A percentile compares a stretch with the other conserved stretches of the same genome.
Evolutionary conservation across 1,139 yeast genomes (phyloP).

Genomic region (Debaryomycetaceae sp.): DNA sequence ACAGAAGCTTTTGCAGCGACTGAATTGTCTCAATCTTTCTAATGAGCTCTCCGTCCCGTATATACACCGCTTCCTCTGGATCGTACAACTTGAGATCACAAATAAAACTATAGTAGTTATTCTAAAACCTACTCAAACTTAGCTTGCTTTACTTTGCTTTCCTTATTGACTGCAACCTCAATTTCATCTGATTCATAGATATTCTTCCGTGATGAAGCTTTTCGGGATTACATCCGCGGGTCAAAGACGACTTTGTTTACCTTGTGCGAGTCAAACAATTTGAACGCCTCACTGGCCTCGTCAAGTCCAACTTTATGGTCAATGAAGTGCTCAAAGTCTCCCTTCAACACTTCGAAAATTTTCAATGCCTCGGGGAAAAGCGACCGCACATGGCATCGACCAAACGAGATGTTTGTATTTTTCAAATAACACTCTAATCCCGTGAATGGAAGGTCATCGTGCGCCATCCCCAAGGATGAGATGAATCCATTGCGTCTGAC

Average conservation of each 20-base stretch:
- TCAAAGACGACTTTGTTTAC: constrained; percentile 55
- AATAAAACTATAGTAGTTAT: too few relatives aligned
- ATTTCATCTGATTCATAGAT: too few relatives aligned
- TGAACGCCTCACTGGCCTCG: constrained; percentile 45
- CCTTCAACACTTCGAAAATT: constrained; percentile 42
- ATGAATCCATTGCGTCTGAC: constrained; percentile 59
- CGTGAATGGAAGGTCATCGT: constrained; percentile 52
- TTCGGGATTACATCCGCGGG: constrained; percentile 10
- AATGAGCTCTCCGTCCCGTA: too few relatives aligned
- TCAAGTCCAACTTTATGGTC: constrained; percentile 42
- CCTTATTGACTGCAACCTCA: too few relatives aligned
- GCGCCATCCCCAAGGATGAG: constrained; percentile 60
- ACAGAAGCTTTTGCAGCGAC: too few relatives aligned
- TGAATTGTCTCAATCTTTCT: too few relatives aligned
- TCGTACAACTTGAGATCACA: too few relatives aligned
- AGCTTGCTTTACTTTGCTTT: too few relatives aligned
- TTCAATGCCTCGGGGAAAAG: constrained; percentile 51
- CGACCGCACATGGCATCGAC: constrained; percentile 62
- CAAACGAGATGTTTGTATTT: constrained; percentile 56
- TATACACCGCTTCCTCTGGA: too few relatives aligned
- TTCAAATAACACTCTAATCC: constrained; percentile 58
- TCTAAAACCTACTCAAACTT: too few relatives aligned
- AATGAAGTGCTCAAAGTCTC: constrained; percentile 43
- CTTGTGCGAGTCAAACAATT: constrained; percentile 48
- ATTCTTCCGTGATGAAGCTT: too few relatives aligned